Evolutionary conservation across 2,329 filamentous ascomycete genomes (phyloP).

Genomic region (Venturia oleaginea): DNA sequence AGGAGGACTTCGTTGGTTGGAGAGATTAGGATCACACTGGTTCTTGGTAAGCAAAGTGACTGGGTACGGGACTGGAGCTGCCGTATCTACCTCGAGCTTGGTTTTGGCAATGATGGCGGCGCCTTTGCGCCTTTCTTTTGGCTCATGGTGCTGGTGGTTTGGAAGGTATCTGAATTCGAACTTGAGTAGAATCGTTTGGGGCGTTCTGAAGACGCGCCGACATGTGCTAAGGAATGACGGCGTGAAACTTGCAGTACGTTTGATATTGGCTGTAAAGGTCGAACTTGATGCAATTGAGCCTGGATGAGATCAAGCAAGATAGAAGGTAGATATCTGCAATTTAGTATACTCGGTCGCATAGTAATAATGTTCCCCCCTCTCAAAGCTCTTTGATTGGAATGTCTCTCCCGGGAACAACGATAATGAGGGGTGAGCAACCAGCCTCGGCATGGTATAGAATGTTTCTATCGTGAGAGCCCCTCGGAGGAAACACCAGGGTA

Average conservation of each 20-base stretch:
- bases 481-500: background rate
- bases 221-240: background rate
- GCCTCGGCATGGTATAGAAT: background rate
- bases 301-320: background rate
- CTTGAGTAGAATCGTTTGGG: background rate
- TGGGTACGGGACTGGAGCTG: background rate
- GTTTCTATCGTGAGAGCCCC: background rate
- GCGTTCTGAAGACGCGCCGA: background rate
- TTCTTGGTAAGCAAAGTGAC: conserved; percentile 1
- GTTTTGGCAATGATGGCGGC: conserved; percentile 8
- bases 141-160: background rate
- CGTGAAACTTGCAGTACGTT: background rate
- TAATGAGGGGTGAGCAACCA: background rate
- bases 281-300: background rate
- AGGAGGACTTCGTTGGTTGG: conserved; percentile 80
- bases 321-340: background rate
- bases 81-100: conserved; percentile 11
- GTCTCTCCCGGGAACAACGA: background rate
- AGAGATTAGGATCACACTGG: conserved; percentile 74
- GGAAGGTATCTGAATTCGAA: background rate
- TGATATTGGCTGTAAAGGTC: background rate
- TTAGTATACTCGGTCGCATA: background rate
- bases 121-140: conserved; percentile 7
- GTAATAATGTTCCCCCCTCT: background rate
- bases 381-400: background rate